Evolutionary conservation across 2,329 filamentous ascomycete genomes (phyloP), one percentile per base, ranked within the genome.

Genomic region (Stachybotrys chartarum): DNA sequence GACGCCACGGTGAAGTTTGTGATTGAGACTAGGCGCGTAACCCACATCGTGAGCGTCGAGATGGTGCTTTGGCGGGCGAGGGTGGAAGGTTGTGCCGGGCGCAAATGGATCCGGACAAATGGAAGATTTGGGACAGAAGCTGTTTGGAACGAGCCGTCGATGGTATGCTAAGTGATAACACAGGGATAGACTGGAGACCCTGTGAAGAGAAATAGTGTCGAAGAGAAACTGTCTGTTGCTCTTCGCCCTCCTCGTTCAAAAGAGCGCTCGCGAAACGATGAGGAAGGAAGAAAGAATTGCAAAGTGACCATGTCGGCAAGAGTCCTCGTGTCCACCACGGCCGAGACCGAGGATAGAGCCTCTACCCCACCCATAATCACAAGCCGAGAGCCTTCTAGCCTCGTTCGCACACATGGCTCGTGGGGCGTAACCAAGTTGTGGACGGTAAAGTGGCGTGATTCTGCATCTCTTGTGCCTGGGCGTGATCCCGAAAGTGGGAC

Each of bases 1-100:
- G 78, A 78, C 54, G 84, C 85, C 57, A 88, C 82, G 59, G 79
- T 65, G 64, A 88, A 88, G 72, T 88, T 66, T 56, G 64, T 66
- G 31, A 66, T 55, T 30, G 64, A 64, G 17, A 66, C 60, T n/a
- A 62, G 62, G 44, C 64, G 63, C 2, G 64, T 64, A 51, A 66
- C 18, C 39, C 39, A 56, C 45, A 63, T 59, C 61, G 63, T 65
- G 51, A 35, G 14, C 12, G 8, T 32, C 30, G 10, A 50, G 48
- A 12, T 3, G 45, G 16, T 47, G 45, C 17, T 47, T 47, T n/a
- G 39, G 39, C 39, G 39, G 24, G 4, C 24, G 24, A 24, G 24
- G 24, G 2, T 24, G 24, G 24, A 24, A 24, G 24, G 24, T 24
- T 24, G 24, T 24, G 24, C 24, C 4, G 24, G 24, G 24, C 24